Base-by-base conservation (phyloP, 352 stramenopile species). In the Phytopythium sindhum region DNA sequence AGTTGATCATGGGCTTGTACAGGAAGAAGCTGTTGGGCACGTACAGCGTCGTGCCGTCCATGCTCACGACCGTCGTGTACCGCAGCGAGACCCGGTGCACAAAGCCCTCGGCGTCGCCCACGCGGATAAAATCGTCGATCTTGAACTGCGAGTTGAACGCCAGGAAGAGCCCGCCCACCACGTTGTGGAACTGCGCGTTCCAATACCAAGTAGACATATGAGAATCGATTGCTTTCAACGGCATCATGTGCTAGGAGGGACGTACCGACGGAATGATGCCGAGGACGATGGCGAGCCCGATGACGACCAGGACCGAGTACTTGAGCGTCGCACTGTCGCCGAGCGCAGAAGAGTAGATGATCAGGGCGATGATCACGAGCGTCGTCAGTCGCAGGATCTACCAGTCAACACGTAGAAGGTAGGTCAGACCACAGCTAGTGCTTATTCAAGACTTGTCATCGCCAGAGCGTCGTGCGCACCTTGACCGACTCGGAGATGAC, bases 1-100 rank as follows among this genome's bases (percentile, higher is more conserved):
- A 96, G 61, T 96, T 96, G 35, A 96, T 80, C 88, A 96, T 94
- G 28, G 85, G 88, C 54, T 93, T 93, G 80, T 93, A 96, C n/a
- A 96, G 68, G 58, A 96, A 96, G 64, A 93, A 95, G 61, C 86
- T 95, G 70, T 95, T 95, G 29, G 85, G 85, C 24, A 96, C 77
- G 62, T 86, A 95, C 21, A 93, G 69, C 47, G 86, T 90, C 35
- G 88, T 94, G 41, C 83, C 82, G 31, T 93, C 86, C 21, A 86
- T 72, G n/a, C 80, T 93, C 68, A 94, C 73, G 26, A 96, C 63
- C 10, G 84, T 92, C 53, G 88, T 96, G 70, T 93, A 96, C 2
- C 88, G 81, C 48, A 96, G 74, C 60, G 84, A 90, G 8, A 95
- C 82, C 24, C 84, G 86, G 56, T 95, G 86, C 8, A 96, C 86